phyloP scores from a whole-genome alignment of 148 eudicot species.

The Rhododendron mucronatum region DNA sequence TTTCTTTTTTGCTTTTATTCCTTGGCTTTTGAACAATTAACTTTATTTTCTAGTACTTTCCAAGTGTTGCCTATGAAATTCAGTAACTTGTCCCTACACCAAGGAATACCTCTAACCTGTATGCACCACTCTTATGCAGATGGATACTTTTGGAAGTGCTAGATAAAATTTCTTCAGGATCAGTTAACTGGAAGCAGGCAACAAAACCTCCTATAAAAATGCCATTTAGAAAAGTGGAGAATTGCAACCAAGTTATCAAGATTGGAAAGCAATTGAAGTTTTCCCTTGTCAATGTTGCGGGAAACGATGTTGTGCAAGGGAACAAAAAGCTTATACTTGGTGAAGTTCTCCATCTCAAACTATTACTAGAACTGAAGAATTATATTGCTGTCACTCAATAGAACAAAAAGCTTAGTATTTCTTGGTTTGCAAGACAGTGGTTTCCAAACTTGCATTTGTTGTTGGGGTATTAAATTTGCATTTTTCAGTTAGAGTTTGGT shows the following conservation, averaged over 20 bases:
- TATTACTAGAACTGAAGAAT: not conserved
- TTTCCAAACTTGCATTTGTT: not conserved
- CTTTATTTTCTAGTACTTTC: not conserved
- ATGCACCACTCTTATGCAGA: slow-evolving; percentile 23
- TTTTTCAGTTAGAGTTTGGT: not conserved
- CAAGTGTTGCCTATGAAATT: not conserved
- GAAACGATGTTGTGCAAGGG: slow-evolving; percentile 76
- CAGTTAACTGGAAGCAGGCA: slow-evolving; percentile 75
- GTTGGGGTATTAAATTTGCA: not conserved
- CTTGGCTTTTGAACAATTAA: not conserved
- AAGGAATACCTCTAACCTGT: not conserved
- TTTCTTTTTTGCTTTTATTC: not conserved
- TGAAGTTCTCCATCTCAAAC: slow-evolving; percentile 11
- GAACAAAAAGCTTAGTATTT: not conserved
- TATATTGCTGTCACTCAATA: not conserved
- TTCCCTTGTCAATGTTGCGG: slow-evolving; percentile 75
- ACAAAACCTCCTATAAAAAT: slow-evolving; percentile 80
- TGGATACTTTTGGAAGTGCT: slow-evolving; percentile 77
- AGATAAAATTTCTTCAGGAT: slow-evolving; percentile 71
- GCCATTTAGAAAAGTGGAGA: slow-evolving; percentile 82
- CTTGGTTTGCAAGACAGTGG: not conserved
- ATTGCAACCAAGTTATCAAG: slow-evolving; percentile 75
- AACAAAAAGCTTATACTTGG: slow-evolving; percentile 83
- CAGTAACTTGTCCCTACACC: not conserved
- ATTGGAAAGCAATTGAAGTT: slow-evolving; percentile 67